Evolutionary conservation across 1,284 basidiomycete species (phyloP), one percentile per base, ranked within the genome.

Genomic region (Cryptococcus hybrid): DNA sequence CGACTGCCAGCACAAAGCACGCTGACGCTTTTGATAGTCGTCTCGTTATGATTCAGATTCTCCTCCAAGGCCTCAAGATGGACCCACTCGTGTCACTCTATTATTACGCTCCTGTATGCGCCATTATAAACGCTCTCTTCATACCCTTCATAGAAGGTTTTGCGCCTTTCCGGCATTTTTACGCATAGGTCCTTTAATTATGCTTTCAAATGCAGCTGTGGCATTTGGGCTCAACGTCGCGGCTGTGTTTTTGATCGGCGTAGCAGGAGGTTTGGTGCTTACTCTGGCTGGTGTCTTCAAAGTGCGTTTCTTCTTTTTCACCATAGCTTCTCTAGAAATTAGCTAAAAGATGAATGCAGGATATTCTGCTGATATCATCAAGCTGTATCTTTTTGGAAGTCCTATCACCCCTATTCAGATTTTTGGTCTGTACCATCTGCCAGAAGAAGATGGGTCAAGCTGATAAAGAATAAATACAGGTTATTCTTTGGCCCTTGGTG

Each of bases 261-360:
- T 86, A 0, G 91, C 88, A 0, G 88, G 87, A 58, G 92, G 93
- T 1, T 82, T 98, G 57, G 86, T 96, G 5, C 81, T 98, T 62
- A 98, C 94, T 1, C 84, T 98, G 8, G 92, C 94, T 2, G 94
- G 95, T 46, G 94, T 98, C 15, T 89, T 98, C 81, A 91, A 91
- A 84, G 88, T 87, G 30, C 50, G 67, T 62, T 24, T 24, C 34
- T 12, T 24, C 11, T 5, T 24, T 24, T 24, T 24, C 24, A 24
- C 24, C 24, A 24, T 24, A 24, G 24, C 24, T 24, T 24, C 24
- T 24, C 24, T 24, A 24, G 24, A 24, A 24, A 24, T 24, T 24
- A 24, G 24, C 24, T 24, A 24, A 24, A 24, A 24, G 24, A 24
- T 24, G 24, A 24, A 24, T 24, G 24, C 71, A 89, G 88, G 93